phyloP scores from a whole-genome alignment of 2,329 filamentous ascomycete species.

The Pseudofabraea citricarpa region DNA sequence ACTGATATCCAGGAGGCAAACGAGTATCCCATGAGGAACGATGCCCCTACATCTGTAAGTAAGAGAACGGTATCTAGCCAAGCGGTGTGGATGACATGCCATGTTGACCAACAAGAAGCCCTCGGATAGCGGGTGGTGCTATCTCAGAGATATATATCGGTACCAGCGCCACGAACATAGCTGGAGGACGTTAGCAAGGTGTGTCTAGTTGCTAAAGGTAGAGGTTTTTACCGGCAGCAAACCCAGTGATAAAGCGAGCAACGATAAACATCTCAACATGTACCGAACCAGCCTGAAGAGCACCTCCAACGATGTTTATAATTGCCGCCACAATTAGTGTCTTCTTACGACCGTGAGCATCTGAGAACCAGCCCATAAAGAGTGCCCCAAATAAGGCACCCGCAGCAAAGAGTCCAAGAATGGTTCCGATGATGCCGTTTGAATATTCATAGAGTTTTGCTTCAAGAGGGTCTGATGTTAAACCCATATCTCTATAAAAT shows the following conservation, averaged over 20 bases:
- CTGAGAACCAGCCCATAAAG: background rate
- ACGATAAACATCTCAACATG: constrained; percentile 4
- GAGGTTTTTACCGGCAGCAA: background rate
- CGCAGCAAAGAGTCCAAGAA: background rate
- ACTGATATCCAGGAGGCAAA: background rate
- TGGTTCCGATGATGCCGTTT: constrained; percentile 1
- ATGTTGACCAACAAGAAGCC: constrained; percentile 1
- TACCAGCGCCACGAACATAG: background rate
- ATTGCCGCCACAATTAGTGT: background rate
- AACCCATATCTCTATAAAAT: background rate
- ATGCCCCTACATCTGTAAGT: background rate
- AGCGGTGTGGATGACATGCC: background rate
- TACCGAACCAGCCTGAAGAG: constrained; percentile 1
- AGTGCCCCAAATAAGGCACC: background rate
- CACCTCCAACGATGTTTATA: constrained; percentile 2
- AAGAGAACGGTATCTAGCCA: too few species aligned
- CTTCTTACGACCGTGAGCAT: constrained; percentile 1
- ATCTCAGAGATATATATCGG: constrained; percentile 1
- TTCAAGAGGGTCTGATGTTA: background rate
- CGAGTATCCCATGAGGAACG: constrained; percentile 1
- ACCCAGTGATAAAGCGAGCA: constrained; percentile 1
- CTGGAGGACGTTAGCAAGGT: background rate
- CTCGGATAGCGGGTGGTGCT: background rate
- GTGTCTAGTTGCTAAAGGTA: background rate
- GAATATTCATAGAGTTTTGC: background rate